Percentiles rank a stretch among this genome's conserved stretches.
These are phyloP conservation scores for Cyclotella choctawhatcheeana DNA, from an alignment of 108 stramenopile species.

Conservation along the genomic window DNA sequence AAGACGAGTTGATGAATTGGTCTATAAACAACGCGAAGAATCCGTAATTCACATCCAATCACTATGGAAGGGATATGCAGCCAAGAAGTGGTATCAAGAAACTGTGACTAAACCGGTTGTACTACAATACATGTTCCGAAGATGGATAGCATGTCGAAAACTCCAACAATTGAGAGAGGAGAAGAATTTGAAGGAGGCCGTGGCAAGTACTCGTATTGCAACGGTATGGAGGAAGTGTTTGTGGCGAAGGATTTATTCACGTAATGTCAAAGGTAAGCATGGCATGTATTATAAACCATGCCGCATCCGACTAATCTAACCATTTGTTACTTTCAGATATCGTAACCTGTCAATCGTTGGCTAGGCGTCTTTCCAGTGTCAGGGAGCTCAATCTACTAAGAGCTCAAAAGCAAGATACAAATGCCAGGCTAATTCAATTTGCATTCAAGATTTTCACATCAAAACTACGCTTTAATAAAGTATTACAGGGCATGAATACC, in stretches of 20 bases:
- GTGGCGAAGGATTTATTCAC: not conserved
- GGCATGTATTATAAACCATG: not conserved
- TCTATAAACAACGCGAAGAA: not conserved
- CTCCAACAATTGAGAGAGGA: not conserved
- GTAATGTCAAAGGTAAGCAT: not conserved
- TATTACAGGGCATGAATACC: not conserved
- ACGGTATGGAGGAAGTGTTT: not conserved
- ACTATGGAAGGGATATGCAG: not conserved
- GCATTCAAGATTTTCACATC: not conserved
- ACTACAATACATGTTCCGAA: slow-evolving; percentile 2
- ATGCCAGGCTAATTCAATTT: not conserved
- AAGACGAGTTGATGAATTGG: not conserved
- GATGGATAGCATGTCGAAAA: not conserved
- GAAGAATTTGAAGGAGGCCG: slow-evolving; percentile 2
- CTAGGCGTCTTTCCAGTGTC: not conserved
- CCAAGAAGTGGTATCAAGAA: not conserved
- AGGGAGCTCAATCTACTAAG: not conserved
- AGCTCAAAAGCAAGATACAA: not conserved
- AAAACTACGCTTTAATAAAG: not conserved
- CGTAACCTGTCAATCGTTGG: not conserved
- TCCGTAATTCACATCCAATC: not conserved
- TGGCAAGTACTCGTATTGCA: not conserved
- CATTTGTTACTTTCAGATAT: not conserved
- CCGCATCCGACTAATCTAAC: not conserved
- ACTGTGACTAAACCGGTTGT: not conserved